phyloP scores from a whole-genome alignment of 1,284 basidiomycete species.

The Puccinia polysora region DNA sequence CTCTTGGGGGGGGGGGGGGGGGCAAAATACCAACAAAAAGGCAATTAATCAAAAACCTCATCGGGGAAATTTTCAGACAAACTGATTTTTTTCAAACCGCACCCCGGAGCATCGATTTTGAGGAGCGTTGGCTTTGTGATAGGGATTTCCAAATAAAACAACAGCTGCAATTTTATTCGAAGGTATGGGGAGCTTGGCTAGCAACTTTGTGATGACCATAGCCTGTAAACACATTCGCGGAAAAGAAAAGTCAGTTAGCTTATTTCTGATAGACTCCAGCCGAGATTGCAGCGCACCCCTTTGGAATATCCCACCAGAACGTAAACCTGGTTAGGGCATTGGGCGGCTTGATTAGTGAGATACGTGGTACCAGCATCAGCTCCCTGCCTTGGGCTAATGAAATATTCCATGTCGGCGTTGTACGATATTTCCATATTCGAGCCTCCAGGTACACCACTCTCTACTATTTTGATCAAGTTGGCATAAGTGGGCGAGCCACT shows the following conservation, averaged over 20 bases:
- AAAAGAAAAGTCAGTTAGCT: neutral
- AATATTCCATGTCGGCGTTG: constrained; percentile 13
- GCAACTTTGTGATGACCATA: constrained; percentile 29
- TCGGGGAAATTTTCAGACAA: no score
- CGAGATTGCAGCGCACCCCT: constrained; percentile 10
- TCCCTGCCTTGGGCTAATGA: neutral
- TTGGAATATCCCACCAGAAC: constrained; percentile 40
- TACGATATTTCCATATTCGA: constrained; percentile 8
- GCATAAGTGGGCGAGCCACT: constrained; percentile 1
- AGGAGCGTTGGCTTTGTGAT: constrained; percentile 4
- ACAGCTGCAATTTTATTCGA: constrained; percentile 7
- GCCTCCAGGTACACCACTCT: neutral
- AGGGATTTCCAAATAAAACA: constrained; percentile 36
- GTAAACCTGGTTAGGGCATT: constrained; percentile 27
- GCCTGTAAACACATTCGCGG: constrained; percentile 4
- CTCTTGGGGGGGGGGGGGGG: neutral
- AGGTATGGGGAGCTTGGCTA: neutral
- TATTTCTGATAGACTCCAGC: no score
- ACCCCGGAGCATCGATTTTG: constrained; percentile 32
- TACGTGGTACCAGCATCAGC: neutral
- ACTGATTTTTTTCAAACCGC: no score
- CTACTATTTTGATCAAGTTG: neutral
- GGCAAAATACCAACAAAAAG: neutral
- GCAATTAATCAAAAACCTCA: no score
- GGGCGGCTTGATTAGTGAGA: neutral